Conservation (phyloP, 306 rosid genomes). For the Citrullus mucosospermus region DNA sequence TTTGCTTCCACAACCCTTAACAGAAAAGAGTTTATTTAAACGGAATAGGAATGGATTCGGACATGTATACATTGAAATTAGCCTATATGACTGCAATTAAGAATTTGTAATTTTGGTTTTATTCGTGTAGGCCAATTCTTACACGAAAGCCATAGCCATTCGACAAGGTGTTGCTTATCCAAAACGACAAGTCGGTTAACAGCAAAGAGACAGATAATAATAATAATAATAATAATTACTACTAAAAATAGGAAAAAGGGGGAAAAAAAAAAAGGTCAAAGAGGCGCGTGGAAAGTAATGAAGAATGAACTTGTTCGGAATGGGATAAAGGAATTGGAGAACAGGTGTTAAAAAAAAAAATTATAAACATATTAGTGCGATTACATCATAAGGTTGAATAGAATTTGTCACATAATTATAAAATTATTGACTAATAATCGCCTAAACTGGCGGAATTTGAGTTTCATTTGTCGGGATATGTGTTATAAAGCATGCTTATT, state of each 20-base stretch:
- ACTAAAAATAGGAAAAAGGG: too few relatives aligned
- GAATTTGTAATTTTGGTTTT: neutral
- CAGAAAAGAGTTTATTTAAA: too few relatives aligned
- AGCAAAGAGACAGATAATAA: neutral
- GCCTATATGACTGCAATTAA: neutral
- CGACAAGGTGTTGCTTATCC: slow-evolving; percentile 1
- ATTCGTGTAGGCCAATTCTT: neutral
- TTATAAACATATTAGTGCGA: neutral
- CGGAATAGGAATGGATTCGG: too few relatives aligned
- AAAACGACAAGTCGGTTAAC: slow-evolving; percentile 2
- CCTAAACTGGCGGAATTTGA: neutral
- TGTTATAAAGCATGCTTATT: neutral
- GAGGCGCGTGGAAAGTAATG: neutral
- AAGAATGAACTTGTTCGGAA: neutral
- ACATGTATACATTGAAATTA: neutral
- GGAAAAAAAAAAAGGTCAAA: neutral
- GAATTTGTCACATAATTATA: neutral
- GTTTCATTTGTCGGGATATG: neutral
- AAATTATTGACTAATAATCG: neutral
- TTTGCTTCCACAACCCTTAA: too few relatives aligned
- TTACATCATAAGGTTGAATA: neutral
- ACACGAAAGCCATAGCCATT: neutral
- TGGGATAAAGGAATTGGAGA: neutral
- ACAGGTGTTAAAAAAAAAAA: neutral
- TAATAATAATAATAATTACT: too few relatives aligned